Percentiles rank a stretch among this genome's conserved stretches.
Conservation (phyloP, 2,329 filamentous ascomycete genomes). For the Alternaria triticina region DNA sequence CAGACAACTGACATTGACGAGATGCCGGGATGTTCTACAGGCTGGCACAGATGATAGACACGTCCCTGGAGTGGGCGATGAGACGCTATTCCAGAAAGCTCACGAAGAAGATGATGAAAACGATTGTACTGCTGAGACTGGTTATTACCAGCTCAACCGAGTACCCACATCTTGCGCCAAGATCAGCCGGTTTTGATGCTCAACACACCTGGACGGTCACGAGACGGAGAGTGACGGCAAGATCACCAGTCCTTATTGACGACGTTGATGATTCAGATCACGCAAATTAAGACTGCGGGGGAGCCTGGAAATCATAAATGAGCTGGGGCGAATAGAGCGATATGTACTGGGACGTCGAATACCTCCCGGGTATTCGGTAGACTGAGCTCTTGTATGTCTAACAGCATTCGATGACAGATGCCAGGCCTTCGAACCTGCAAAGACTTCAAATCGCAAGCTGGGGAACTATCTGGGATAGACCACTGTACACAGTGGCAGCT, state of each 20-base stretch:
- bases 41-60: neutral
- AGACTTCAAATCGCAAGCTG: neutral
- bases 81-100: neutral
- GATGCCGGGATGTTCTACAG: neutral
- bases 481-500: neutral
- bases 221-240: neutral
- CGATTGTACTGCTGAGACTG: neutral
- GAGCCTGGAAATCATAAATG: neutral
- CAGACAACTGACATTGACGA: neutral
- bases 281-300: neutral
- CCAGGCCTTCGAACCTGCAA: neutral
- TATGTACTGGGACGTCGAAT: neutral
- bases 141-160: neutral
- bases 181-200: neutral
- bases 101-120: neutral
- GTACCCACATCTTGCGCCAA: neutral
- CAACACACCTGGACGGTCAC: neutral
- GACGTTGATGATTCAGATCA: neutral
- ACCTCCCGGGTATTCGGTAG: neutral
- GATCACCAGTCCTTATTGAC: neutral
- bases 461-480: neutral
- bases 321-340: neutral
- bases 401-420: neutral
- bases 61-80: neutral
- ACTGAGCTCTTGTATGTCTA: neutral